Percentiles rank a stretch among this genome's conserved stretches.
phyloP scores from a whole-genome alignment of 495 filamentous ascomycete species.

The Oleoguttula mirabilis region DNA sequence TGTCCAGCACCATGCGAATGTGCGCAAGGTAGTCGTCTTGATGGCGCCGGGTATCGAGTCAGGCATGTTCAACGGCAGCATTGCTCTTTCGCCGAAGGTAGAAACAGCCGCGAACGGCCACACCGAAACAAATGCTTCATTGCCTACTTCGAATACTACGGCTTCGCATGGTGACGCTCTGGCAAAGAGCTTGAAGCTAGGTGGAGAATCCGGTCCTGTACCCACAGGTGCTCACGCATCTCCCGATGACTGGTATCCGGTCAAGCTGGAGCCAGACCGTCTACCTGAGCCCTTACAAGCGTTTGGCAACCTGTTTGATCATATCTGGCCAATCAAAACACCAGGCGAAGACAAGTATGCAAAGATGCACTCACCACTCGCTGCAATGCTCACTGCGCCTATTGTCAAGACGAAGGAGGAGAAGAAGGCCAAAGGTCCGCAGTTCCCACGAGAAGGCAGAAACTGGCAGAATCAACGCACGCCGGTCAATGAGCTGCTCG shows the following conservation, averaged over 20 bases:
- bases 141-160: not conserved
- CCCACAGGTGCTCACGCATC: constrained; percentile 4
- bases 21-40: constrained; percentile 77
- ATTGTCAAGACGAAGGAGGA: constrained; percentile 41
- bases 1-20: constrained; percentile 58
- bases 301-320: constrained; percentile 70
- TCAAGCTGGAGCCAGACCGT: constrained; percentile 43
- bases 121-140: constrained; percentile 1
- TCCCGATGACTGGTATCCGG: constrained; percentile 60
- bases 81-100: constrained; percentile 23
- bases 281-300: constrained; percentile 54
- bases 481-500: constrained; percentile 63
- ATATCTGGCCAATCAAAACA: constrained; percentile 79
- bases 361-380: constrained; percentile 72
- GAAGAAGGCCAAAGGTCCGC: constrained; percentile 38
- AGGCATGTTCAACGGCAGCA: constrained; percentile 69
- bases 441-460: constrained; percentile 45
- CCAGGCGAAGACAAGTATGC: constrained; percentile 70
- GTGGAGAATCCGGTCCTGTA: too few species aligned
- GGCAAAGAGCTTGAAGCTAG: constrained; percentile 4
- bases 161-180: not conserved
- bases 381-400: constrained; percentile 61
- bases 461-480: constrained; percentile 58
- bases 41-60: constrained; percentile 88
- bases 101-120: not conserved